These are phyloP conservation scores for Oryza glaberrima DNA, from an alignment of 176 grass and related monocot species.

Conservation along the genomic window DNA sequence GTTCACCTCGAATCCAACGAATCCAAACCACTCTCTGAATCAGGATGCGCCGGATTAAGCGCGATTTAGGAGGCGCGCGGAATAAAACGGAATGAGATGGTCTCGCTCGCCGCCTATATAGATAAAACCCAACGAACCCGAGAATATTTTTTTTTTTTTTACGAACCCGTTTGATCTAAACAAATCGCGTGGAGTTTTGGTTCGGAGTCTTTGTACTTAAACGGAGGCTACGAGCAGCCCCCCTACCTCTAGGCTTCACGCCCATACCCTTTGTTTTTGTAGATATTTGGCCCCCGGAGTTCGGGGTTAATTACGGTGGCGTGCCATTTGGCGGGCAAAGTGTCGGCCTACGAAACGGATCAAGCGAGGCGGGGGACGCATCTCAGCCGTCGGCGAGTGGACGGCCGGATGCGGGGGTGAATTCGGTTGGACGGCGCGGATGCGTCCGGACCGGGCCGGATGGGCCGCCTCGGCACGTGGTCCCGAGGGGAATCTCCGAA, in stretches of 20 bases:
- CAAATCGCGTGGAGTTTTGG: constrained; percentile 37
- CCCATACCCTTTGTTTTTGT: constrained; percentile 35
- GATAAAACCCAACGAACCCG: constrained; percentile 19
- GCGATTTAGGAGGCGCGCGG: constrained; percentile 1
- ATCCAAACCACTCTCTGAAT: constrained; percentile 32
- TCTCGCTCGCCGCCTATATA: constrained; percentile 37
- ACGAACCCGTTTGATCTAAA: constrained; percentile 33
- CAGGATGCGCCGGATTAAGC: not conserved
- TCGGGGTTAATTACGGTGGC: not conserved
- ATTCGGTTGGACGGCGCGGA: constrained; percentile 5
- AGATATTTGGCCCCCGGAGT: not conserved
- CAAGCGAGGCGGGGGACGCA: not conserved
- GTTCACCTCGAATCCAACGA: constrained; percentile 7
- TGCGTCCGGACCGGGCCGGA: constrained; percentile 3
- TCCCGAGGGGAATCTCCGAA: constrained; percentile 42
- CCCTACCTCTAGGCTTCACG: constrained; percentile 19
- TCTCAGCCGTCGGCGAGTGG: not conserved
- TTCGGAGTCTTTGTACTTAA: constrained; percentile 40
- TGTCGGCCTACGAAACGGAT: constrained; percentile 49
- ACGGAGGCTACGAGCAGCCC: not conserved
- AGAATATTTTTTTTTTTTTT: constrained; percentile 45
- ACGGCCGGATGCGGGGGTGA: not conserved
- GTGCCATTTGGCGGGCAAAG: constrained; percentile 68
- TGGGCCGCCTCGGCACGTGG: constrained; percentile 37
- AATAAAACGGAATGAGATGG: constrained; percentile 22